Evolutionary conservation across 169 alveolate species (phyloP), one percentile per base, ranked within the genome.

Genomic region (Amoebophrya sp.): DNA sequence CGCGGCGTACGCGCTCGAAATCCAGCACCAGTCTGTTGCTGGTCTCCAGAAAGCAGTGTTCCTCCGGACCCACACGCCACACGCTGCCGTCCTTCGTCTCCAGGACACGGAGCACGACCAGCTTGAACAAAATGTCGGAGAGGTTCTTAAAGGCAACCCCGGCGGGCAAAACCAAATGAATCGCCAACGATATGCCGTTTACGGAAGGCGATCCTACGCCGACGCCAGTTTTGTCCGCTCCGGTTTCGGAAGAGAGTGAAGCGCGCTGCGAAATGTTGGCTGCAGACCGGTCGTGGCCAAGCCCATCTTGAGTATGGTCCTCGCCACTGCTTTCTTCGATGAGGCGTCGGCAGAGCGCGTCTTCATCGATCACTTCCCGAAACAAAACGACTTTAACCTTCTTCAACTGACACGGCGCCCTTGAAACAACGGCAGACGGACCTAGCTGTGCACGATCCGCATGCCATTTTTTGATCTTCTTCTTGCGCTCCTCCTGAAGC

Each of bases 31-130:
- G 33, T 6, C 83, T 1, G 83, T 65, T 65, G 83, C 83, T 65
- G 2, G 83, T 65, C 83, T 65, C 83, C 2, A 65, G 36, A 36
- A 65, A 65, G 83, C 83, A 65, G 33, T 26, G 2, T 29, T 65
- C 83, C 26, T 65, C 83, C 83, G 83, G 33, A 6, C 83, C 83
- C 38, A 65, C 83, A 0, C 83, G 83, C 83, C 83, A 65, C 10
- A 65, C 26, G 83, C 83, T 65, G 33, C 83, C 83, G 83, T 65
- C 83, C 83, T 26, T 65, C 83, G 83, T 65, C n/a, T 65, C 83
- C 83, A 65, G 83, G 39, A 18, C 26, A 1, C 83, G 83, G 39
- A 65, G 26, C 83, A 65, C 83, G 36, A 65, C 83, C 83, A 65
- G n/a, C 26, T 65, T 65, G 83, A 65, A 65, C 83, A 65, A 26